Evolutionary conservation across 257 asterid genomes (phyloP).

Genomic region (Rhazya stricta): DNA sequence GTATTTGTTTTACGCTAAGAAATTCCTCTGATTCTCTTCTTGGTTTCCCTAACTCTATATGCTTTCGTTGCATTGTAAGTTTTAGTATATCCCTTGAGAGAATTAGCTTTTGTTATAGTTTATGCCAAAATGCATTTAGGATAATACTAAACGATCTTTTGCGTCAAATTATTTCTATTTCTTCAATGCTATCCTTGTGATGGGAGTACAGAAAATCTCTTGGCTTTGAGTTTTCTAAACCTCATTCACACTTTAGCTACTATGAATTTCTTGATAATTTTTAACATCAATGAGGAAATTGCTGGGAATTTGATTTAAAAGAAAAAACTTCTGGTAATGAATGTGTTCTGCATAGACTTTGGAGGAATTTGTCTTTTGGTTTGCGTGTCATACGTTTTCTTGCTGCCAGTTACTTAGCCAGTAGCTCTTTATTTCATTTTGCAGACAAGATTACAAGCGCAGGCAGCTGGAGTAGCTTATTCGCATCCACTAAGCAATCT

Average conservation of each 20-base stretch:
- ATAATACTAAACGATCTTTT: not conserved
- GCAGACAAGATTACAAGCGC: conserved; percentile 95
- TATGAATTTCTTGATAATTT: not conserved
- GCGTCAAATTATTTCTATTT: not conserved
- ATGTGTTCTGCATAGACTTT: not conserved
- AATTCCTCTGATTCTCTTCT: not conserved
- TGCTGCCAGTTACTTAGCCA: conserved; percentile 1
- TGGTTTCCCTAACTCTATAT: not conserved
- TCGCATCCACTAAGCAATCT: conserved; percentile 83
- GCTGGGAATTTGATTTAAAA: not conserved
- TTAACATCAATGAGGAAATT: not conserved
- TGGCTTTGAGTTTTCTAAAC: not conserved
- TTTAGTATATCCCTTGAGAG: not conserved
- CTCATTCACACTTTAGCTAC: not conserved
- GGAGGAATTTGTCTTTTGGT: not conserved
- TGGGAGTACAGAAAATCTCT: not conserved
- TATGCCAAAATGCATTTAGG: too few species aligned
- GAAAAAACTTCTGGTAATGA: not conserved
- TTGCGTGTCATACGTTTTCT: not conserved
- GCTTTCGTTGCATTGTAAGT: not conserved
- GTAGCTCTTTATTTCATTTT: conserved; percentile 4
- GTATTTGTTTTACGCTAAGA: not conserved
- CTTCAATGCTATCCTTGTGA: not conserved
- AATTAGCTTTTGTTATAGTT: not conserved
- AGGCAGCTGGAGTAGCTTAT: conserved; percentile 84